Evolutionary conservation across 768 basidiomycete species (phyloP).

Genomic region (Cystobasidiopsis lactophilus): DNA sequence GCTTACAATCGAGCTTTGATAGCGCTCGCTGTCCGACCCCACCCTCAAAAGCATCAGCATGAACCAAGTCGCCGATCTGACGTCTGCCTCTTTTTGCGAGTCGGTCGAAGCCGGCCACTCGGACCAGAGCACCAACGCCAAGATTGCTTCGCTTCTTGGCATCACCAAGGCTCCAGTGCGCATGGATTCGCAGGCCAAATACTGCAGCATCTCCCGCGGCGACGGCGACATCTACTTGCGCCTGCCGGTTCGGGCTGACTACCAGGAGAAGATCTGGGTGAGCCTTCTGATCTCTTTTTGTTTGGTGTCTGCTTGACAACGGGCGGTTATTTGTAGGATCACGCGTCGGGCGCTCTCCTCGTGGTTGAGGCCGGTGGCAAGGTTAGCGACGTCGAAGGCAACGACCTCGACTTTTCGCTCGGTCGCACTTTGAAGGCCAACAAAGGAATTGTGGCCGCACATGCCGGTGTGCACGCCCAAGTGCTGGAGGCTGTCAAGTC

Average conservation of each 20-base stretch:
- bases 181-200: slow-evolving; percentile 97
- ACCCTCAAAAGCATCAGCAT: slow-evolving; percentile 32
- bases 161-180: slow-evolving; percentile 45
- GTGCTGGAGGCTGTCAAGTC: slow-evolving; percentile 54
- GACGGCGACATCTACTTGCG: slow-evolving; percentile 64
- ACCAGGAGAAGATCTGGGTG: slow-evolving; percentile 93
- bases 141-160: slow-evolving; percentile 43
- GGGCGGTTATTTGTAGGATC: slow-evolving; percentile 37
- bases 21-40: slow-evolving; percentile 23
- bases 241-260: slow-evolving; percentile 51
- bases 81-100: slow-evolving; percentile 52
- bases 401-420: slow-evolving; percentile 58
- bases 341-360: slow-evolving; percentile 64
- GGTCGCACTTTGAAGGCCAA: slow-evolving; percentile 71
- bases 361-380: slow-evolving; percentile 73
- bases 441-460: slow-evolving; percentile 65
- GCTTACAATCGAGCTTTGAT: neutral
- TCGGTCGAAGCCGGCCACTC: slow-evolving; percentile 81
- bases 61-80: slow-evolving; percentile 29
- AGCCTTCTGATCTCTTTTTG: slow-evolving; percentile 11
- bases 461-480: slow-evolving; percentile 42
- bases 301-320: neutral
- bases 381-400: slow-evolving; percentile 63
- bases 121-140: slow-evolving; percentile 62
- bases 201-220: slow-evolving; percentile 61